Conservation (phyloP, 148 eudicot species). For the Dysphania ambrosioides region DNA sequence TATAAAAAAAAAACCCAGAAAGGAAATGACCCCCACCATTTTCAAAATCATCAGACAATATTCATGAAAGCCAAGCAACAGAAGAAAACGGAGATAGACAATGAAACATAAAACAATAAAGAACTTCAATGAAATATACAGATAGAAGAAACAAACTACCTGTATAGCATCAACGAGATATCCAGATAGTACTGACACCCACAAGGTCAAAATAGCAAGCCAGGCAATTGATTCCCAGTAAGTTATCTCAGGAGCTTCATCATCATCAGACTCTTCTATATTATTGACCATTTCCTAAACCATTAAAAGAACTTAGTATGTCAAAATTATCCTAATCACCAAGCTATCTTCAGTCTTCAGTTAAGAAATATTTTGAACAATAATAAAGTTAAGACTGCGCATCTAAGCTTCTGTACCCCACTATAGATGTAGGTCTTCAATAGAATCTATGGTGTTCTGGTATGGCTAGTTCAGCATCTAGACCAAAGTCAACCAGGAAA, state of each 20-base stretch:
- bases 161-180: conserved; percentile 87
- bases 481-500: too few relatives aligned
- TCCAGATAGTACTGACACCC: conserved; percentile 87
- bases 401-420: background rate
- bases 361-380: background rate
- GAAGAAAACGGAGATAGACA: background rate
- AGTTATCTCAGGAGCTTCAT: conserved; percentile 77
- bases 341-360: background rate
- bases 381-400: background rate
- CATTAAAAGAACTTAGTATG: conserved; percentile 19
- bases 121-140: background rate
- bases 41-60: background rate
- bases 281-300: conserved; percentile 41
- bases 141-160: conserved; percentile 36
- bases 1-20: too few relatives aligned
- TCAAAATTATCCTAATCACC: background rate
- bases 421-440: background rate
- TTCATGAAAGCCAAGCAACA: background rate
- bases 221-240: conserved; percentile 73
- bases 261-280: conserved; percentile 52
- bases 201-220: conserved; percentile 80
- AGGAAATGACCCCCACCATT: background rate
- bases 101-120: too few relatives aligned
- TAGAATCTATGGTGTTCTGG: background rate
- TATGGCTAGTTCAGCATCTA: too few relatives aligned